Conservation (phyloP, 2,329 filamentous ascomycete genomes). For the Aspergillus hiratsukae region DNA sequence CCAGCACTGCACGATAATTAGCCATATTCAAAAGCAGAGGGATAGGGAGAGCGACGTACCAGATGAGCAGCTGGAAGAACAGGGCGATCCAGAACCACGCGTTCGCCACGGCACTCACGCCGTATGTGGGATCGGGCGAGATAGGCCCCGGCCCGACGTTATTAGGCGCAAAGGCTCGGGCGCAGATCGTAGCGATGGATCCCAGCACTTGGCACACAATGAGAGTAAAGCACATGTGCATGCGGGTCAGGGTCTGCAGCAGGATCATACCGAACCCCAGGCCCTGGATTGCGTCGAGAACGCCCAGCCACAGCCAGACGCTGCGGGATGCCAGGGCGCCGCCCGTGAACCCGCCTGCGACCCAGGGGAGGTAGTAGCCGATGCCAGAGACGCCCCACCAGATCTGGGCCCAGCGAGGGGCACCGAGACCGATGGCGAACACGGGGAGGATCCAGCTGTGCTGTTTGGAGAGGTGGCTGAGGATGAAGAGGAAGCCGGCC, state of each 20-base stretch:
- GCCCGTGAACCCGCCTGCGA: constrained; percentile 46
- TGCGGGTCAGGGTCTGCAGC: constrained; percentile 58
- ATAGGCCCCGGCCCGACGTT: constrained; percentile 56
- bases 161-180: constrained; percentile 56
- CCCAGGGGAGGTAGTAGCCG: constrained; percentile 60
- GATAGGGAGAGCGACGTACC: too few species aligned
- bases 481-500: constrained; percentile 42
- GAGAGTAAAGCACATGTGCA: constrained; percentile 59
- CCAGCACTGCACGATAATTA: constrained; percentile 22
- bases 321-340: constrained; percentile 53
- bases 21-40: not conserved
- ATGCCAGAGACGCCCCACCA: constrained; percentile 59
- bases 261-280: constrained; percentile 65
- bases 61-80: constrained; percentile 53
- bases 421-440: constrained; percentile 60
- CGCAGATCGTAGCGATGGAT: constrained; percentile 57
- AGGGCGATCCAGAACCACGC: constrained; percentile 59
- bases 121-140: constrained; percentile 56
- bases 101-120: constrained; percentile 41
- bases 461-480: constrained; percentile 51
- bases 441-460: constrained; percentile 65
- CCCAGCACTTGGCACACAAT: constrained; percentile 58
- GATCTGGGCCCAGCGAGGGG: constrained; percentile 63
- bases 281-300: constrained; percentile 60
- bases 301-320: constrained; percentile 63